Base-by-base conservation (phyloP, 768 basidiomycete species). In the Panaeolus papilionaceus region DNA sequence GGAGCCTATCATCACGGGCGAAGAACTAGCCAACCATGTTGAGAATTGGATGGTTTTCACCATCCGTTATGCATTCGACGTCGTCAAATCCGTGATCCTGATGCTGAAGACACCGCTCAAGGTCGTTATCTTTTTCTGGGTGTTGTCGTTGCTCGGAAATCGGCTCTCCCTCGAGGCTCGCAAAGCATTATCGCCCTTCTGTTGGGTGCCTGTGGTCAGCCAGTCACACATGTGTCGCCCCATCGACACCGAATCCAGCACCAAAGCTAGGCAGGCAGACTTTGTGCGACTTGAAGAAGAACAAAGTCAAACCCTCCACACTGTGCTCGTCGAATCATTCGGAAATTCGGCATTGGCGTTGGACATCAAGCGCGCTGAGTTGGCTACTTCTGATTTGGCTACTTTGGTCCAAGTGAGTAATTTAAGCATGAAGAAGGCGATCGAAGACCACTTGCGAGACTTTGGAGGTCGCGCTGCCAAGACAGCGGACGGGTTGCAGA, bases 331-430 rank as follows among this genome's bases (percentile, higher is more conserved):
- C 58, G 86, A 88, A 61, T 81, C 88, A 0, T 80, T 84, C 0
- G 88, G 89, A 1, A 85, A 87, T 0, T 86, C 89, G 0, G 82
- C 81, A 6, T 75, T 94, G 45, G 86, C 90, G 6, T 74, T 92
- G 51, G 86, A 92, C 65, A 85, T 94, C 70, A 88, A 92, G 78
- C 89, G 88, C 75, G 89, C 91, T 18, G 89, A 93, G 71, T 88
- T 93, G 85, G 93, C 92, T 14, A 91, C 89, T 0, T 79, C 77
- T 23, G 92, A 94, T 74, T 80, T 94, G 63, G 79, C 86, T 12
- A 83, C 86, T 5, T 80, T 92, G 33, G 88, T 93, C 14, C 83
- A 82, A n/a, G 77, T 84, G 67, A 94, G 92, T 74, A 79, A 89
- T 14, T 75, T 94, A 72, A 85, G 79, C 66, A 85, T 86, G 37